A percentile compares a stretch with the other conserved stretches of the same genome.
Conservation (phyloP, 1,139 yeast genomes). For the Geotrichum aggregatum region DNA sequence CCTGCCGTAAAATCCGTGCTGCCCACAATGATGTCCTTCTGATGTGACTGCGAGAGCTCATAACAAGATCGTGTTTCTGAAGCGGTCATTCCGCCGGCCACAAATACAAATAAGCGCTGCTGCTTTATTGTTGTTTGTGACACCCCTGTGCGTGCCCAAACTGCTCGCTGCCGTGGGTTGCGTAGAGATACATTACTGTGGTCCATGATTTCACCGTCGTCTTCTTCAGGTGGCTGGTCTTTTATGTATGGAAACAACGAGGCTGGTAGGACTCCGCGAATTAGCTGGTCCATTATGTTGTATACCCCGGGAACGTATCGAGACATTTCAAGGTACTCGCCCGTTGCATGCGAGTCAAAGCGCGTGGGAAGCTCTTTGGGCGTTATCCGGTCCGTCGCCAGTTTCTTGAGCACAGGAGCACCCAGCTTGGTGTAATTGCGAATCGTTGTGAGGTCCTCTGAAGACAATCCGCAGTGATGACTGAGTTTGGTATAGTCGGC, state of each 20-base stretch:
- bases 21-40: slow-evolving; percentile 78
- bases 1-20: slow-evolving; percentile 77
- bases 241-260: slow-evolving; percentile 68
- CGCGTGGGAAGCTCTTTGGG: slow-evolving; percentile 21
- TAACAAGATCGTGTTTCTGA: slow-evolving; percentile 76
- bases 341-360: slow-evolving; percentile 62
- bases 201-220: slow-evolving; percentile 46
- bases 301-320: slow-evolving; percentile 72
- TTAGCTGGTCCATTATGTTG: slow-evolving; percentile 50
- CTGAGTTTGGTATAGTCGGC: slow-evolving; percentile 69
- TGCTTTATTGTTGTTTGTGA: slow-evolving; percentile 48
- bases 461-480: slow-evolving; percentile 60
- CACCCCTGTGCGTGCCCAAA: slow-evolving; percentile 63
- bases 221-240: slow-evolving; percentile 64
- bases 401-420: slow-evolving; percentile 54
- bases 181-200: slow-evolving; percentile 49
- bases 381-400: slow-evolving; percentile 36
- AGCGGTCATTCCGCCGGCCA: slow-evolving; percentile 87
- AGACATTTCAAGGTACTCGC: slow-evolving; percentile 66
- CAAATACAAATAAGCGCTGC: slow-evolving; percentile 72
- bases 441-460: slow-evolving; percentile 59
- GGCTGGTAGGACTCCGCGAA: slow-evolving; percentile 50
- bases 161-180: slow-evolving; percentile 72
- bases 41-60: slow-evolving; percentile 47
- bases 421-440: slow-evolving; percentile 66